Percentiles rank a stretch among this genome's conserved stretches.
phyloP scores from a whole-genome alignment of 2,329 filamentous ascomycete genomes.

The Trichoderma lentiforme region DNA sequence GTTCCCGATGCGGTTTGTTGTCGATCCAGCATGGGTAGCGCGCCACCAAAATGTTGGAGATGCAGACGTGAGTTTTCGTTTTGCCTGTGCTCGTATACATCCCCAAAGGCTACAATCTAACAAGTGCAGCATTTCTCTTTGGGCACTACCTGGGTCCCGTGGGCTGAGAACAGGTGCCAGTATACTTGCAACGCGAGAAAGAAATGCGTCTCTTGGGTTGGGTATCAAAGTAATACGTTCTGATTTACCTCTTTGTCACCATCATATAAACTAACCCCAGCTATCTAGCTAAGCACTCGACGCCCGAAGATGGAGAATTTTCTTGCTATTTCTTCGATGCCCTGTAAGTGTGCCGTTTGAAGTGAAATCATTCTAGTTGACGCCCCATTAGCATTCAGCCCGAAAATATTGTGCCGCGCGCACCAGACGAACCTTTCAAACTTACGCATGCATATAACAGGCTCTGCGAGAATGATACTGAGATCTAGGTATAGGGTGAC shows the following conservation, averaged over 20 bases:
- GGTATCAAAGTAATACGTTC: conserved; percentile 13
- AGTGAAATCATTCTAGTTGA: neutral
- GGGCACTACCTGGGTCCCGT: neutral
- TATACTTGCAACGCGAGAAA: conserved; percentile 18
- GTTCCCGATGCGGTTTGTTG: neutral
- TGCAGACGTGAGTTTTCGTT: neutral
- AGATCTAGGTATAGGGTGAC: neutral
- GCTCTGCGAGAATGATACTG: conserved; percentile 7
- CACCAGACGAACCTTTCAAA: neutral
- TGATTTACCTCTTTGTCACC: no score
- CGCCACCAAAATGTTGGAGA: conserved; percentile 3
- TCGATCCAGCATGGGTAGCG: conserved; percentile 17
- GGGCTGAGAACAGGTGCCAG: conserved; percentile 21
- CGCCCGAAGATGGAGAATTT: neutral
- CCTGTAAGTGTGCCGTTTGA: conserved; percentile 10
- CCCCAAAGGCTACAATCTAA: neutral
- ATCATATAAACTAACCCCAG: neutral
- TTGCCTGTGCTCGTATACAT: neutral
- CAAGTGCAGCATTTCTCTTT: conserved; percentile 2
- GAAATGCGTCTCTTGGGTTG: conserved; percentile 19
- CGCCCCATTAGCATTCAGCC: conserved; percentile 7
- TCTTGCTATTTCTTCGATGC: conserved; percentile 19
- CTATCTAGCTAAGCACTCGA: neutral
- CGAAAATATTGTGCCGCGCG: neutral
- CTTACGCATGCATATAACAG: conserved; percentile 20